Base-by-base conservation (phyloP, 768 basidiomycete genomes). In the Russula abietina region DNA sequence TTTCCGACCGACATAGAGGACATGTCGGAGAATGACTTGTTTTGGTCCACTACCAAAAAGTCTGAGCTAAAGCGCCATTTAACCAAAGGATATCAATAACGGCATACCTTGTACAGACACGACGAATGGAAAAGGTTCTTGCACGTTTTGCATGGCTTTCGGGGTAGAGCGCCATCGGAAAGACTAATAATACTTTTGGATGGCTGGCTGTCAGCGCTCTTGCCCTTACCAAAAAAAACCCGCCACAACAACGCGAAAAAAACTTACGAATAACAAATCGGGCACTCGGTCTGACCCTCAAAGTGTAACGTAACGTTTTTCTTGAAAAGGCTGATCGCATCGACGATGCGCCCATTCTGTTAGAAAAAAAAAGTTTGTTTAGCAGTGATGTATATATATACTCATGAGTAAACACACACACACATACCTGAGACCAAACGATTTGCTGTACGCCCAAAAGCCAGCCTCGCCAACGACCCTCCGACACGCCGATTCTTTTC, bases 231-330 rank as follows among this genome's bases (percentile, higher is more conserved):
- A n/a, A n/a, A n/a, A 7, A n/a, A n/a, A n/a, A n/a, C n/a, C n/a
- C n/a, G n/a, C n/a, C n/a, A n/a, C n/a, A 17, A 11, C n/a, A 16
- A n/a, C n/a, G n/a, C n/a, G n/a, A n/a, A n/a, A 59, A 70, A 61
- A 70, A 33, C 88, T 71, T 69, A 93, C 88, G 91, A 92, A 73
- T 95, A 96, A 70, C 93, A 96, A 63, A 99, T 98, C 1, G 96
- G 92, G 73, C 97, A 99, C 69, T 96, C 93, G 2, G 91, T 90
- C 72, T 94, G 89, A 7, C 96, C 96, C 66, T 96, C 92, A 70
- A 98, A 99, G 72, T 98, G 93, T 22, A 91, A 80, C 0, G 85
- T 80, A 49, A 95, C 93, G 71, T 98, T 98, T 75, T 89, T 92
- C 75, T 94, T 95, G 82, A 98, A 98, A 62, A 96, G 76, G 6